These are phyloP conservation scores for Lolium rigidum DNA, from an alignment of 176 grass and related monocot genomes.

Conservation along the genomic window DNA sequence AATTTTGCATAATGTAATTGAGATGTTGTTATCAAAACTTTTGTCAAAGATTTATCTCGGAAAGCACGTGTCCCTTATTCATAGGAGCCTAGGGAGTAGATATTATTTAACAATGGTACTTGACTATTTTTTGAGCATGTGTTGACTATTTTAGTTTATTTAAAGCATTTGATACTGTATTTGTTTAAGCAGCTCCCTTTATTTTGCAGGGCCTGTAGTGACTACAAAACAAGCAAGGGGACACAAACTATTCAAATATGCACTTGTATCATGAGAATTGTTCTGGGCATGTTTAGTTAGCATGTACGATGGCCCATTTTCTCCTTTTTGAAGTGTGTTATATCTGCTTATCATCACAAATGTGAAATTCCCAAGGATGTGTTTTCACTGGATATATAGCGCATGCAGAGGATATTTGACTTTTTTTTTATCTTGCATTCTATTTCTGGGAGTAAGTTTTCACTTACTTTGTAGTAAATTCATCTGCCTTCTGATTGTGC, in stretches of 20 bases:
- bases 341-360: conserved; percentile 33
- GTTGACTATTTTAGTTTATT: neutral
- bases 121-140: neutral
- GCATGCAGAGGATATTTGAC: conserved; percentile 17
- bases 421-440: neutral
- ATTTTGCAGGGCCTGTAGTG: conserved; percentile 41
- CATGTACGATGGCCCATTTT: conserved; percentile 6
- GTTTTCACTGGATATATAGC: conserved; percentile 36
- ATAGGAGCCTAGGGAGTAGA: neutral
- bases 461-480: too few species aligned
- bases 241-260: conserved; percentile 34
- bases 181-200: conserved; percentile 20
- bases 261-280: conserved; percentile 20
- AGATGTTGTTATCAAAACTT: too few species aligned
- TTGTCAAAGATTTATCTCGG: too few species aligned
- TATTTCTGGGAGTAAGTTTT: too few species aligned
- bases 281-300: neutral
- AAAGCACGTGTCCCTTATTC: too few species aligned
- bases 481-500: too few species aligned
- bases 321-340: neutral
- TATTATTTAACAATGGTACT: neutral
- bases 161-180: neutral
- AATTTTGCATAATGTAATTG: too few species aligned
- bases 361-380: conserved; percentile 16
- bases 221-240: conserved; percentile 22